Base-by-base conservation (phyloP, 2,329 filamentous ascomycete species). In the Ciborinia camelliae region DNA sequence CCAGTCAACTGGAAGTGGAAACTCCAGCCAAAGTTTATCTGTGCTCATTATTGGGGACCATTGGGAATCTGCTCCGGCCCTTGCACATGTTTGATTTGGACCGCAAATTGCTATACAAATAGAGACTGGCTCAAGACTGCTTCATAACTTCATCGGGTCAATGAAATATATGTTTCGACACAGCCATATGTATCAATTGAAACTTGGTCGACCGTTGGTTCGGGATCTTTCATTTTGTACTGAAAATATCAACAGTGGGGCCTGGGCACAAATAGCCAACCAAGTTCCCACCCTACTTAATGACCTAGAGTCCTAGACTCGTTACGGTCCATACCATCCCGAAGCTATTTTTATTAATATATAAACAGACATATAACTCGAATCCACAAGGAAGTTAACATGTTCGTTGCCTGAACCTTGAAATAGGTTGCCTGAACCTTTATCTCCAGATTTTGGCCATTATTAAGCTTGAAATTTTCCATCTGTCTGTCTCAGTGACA, bases 11-110 rank as follows among this genome's bases (percentile, higher is more conserved):
- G 20, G 8, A 35, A 32, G 10, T n/a, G 55, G 41, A 58, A 58
- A 20, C n/a, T 18, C 28, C 6, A 32, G 10, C 39, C 41, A 45
- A 43, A 43, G 3, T 20, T 35, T 23, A 54, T 20, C 32, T 54
- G 51, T 54, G 51, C 51, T 54, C 32, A 10, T 51, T 54, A 39
- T 54, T 54, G 32, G 51, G n/a, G 39, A 26, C n/a, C 51, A 47
- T 35, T 58, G 41, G 41, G 32, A 35, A 28, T 58, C 28, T 23
- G 20, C 41, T 58, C 12, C 12, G 54, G 39, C 54, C 54, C 39
- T 32, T 58, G 54, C 28, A 47, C 47, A n/a, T 32, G 39, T 58
- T 58, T 58, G 41, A 35, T 58, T 58, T 7, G 32, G 54, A 47
- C 26, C 45, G 45, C 45, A 58, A 58, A 58, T 58, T 45, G n/a